These are phyloP conservation scores for Hura crepitans DNA, from an alignment of 441 rosid genomes.

Conservation along the genomic window DNA sequence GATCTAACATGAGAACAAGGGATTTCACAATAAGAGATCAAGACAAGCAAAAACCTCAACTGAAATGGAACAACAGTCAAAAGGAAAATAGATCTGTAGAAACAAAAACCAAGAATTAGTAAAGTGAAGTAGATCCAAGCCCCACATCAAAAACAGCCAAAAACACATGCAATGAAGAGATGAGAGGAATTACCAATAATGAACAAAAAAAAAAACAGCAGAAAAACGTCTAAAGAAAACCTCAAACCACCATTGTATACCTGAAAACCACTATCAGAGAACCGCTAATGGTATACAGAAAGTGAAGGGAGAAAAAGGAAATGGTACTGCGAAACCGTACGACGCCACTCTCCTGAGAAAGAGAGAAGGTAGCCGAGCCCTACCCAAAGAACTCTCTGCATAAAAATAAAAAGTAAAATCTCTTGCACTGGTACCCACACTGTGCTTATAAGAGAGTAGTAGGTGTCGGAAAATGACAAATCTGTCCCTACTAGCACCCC, in stretches of 20 bases:
- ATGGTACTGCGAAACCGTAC: neutral
- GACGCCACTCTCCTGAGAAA: neutral
- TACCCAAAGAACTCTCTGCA: neutral
- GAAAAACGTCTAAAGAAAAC: neutral
- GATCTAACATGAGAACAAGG: neutral
- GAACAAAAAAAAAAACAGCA: too few species aligned
- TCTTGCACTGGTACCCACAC: neutral
- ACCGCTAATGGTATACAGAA: constrained; percentile 2
- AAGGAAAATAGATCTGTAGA: constrained; percentile 19
- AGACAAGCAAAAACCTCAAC: neutral
- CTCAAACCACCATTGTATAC: neutral
- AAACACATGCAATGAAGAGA: neutral
- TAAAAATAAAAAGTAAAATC: neutral
- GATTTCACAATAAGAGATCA: neutral
- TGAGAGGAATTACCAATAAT: neutral
- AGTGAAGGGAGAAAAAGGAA: neutral
- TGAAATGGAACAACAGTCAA: neutral
- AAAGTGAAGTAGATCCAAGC: constrained; percentile 16
- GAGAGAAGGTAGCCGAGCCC: neutral
- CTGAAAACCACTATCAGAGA: constrained; percentile 22
- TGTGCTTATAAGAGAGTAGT: constrained; percentile 25
- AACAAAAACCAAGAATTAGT: neutral
- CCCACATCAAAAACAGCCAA: neutral
- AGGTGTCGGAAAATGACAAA: constrained; percentile 39
- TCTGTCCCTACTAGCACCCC: constrained; percentile 25